A percentile compares a stretch with the other conserved stretches of the same genome.
These are phyloP conservation scores for Pichia gijzeniarum DNA, from an alignment of 805 yeast genomes.

Conservation along the genomic window DNA sequence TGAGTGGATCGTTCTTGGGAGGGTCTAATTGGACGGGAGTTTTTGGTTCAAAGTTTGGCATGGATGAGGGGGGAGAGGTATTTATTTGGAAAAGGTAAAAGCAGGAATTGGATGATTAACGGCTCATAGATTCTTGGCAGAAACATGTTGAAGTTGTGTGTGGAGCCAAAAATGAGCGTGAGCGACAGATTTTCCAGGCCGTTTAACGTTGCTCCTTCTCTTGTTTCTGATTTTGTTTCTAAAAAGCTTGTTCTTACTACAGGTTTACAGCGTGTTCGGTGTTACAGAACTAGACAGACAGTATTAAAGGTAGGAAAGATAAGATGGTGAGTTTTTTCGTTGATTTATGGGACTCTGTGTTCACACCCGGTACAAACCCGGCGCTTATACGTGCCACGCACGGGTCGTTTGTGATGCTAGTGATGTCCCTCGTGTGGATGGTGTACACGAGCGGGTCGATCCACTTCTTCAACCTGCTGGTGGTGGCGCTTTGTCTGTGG, in stretches of 20 bases:
- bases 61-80: neutral
- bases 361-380: conserved; percentile 91
- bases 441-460: conserved; percentile 55
- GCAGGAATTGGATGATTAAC: too few relatives aligned
- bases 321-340: conserved; percentile 34
- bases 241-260: too few relatives aligned
- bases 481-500: conserved; percentile 53
- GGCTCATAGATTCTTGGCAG: too few relatives aligned
- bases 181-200: too few relatives aligned
- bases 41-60: neutral
- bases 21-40: conserved; percentile 8
- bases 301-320: neutral
- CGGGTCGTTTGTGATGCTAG: conserved; percentile 62
- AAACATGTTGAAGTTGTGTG: too few relatives aligned
- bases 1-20: conserved; percentile 1
- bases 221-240: too few relatives aligned
- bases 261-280: too few relatives aligned
- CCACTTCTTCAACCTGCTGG: conserved; percentile 53
- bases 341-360: conserved; percentile 85
- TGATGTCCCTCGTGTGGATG: conserved; percentile 50
- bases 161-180: too few relatives aligned
- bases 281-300: too few relatives aligned
- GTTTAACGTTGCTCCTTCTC: too few relatives aligned
- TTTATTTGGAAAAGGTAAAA: too few relatives aligned
- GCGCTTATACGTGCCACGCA: conserved; percentile 88